phyloP scores from a whole-genome alignment of 352 stramenopile species.

The Thraustotheca clavata region DNA sequence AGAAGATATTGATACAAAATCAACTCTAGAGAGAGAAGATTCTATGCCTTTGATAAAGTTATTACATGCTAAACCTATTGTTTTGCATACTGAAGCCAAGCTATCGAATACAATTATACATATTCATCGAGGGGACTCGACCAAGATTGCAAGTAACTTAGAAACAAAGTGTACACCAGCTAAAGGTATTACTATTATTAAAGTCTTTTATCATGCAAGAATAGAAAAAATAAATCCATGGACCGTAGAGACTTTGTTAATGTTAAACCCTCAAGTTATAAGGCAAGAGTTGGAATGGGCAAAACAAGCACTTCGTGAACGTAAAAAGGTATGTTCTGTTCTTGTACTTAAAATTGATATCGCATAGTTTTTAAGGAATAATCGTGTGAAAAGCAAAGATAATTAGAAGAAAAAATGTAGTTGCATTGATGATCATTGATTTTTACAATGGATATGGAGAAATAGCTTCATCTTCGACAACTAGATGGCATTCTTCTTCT shows the following conservation, averaged over 20 bases:
- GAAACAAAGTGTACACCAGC: too few relatives aligned
- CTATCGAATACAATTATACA: neutral
- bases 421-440: neutral
- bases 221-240: neutral
- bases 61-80: too few relatives aligned
- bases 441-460: neutral
- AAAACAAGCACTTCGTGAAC: slow-evolving; percentile 7
- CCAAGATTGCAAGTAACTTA: neutral
- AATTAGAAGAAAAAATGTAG: too few relatives aligned
- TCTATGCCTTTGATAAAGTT: too few relatives aligned
- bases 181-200: too few relatives aligned
- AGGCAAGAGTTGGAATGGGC: slow-evolving; percentile 12
- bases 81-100: too few relatives aligned
- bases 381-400: too few relatives aligned
- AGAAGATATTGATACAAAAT: too few relatives aligned
- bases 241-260: neutral
- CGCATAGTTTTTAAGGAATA: neutral
- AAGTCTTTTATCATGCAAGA: neutral
- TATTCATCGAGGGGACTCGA: neutral
- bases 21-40: too few relatives aligned
- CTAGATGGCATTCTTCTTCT: slow-evolving; percentile 24
- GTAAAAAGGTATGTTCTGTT: slow-evolving; percentile 13
- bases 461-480: slow-evolving; percentile 15
- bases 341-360: neutral
- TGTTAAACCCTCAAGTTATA: neutral